Conservation (phyloP, 306 rosid species). For the Cucurbita pepo region DNA sequence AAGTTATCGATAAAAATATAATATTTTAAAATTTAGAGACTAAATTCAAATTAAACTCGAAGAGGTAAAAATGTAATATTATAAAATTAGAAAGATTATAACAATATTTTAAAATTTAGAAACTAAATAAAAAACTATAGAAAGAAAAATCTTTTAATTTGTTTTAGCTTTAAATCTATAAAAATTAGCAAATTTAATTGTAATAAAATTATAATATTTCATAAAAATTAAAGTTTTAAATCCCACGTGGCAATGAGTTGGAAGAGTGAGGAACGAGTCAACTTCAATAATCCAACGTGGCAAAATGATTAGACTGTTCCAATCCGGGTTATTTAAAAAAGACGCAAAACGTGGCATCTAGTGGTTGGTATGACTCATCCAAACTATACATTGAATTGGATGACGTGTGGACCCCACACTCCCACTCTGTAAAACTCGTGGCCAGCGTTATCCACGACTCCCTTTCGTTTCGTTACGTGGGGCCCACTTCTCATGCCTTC, state of each 20-base stretch:
- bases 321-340: not conserved
- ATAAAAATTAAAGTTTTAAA: no score
- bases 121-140: no score
- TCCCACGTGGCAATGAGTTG: not conserved
- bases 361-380: not conserved
- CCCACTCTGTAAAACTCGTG: conserved; percentile 5
- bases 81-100: no score
- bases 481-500: not conserved
- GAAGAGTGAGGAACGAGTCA: not conserved
- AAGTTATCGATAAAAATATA: no score
- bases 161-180: no score
- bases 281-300: not conserved
- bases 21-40: not conserved
- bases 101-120: no score
- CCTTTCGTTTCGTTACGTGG: not conserved
- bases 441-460: conserved; percentile 3
- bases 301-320: not conserved
- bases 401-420: not conserved
- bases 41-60: not conserved
- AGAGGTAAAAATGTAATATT: no score
- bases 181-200: no score
- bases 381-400: not conserved
- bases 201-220: no score
- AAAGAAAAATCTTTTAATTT: no score
- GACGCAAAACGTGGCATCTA: not conserved